Conservation (phyloP, 106 monocot species). For the Narthecium ossifragum region DNA sequence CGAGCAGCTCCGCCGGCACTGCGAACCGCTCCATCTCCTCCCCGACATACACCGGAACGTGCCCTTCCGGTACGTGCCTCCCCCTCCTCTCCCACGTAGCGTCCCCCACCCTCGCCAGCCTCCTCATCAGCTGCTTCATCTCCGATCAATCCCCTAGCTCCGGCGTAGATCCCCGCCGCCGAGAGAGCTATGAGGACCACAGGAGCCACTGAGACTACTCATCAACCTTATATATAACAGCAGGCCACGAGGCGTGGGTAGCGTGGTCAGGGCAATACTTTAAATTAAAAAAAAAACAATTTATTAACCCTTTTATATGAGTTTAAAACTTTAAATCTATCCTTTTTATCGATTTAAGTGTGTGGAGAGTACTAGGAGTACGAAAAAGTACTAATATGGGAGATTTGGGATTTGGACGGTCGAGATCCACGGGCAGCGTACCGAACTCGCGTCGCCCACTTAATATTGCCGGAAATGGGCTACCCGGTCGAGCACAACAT, state of each 20-base stretch:
- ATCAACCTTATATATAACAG: not conserved
- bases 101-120: slow-evolving; percentile 38
- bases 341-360: too few relatives aligned
- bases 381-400: too few relatives aligned
- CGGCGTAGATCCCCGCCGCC: not conserved
- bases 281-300: not conserved
- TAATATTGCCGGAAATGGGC: too few relatives aligned
- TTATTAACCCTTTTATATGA: too few relatives aligned
- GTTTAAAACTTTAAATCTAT: too few relatives aligned
- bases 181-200: too few relatives aligned
- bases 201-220: not conserved
- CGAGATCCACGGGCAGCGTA: too few relatives aligned
- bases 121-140: slow-evolving; percentile 48
- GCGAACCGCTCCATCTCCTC: slow-evolving; percentile 69
- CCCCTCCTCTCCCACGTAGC: not conserved
- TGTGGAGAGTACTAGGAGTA: too few relatives aligned
- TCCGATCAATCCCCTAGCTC: not conserved
- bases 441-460: too few relatives aligned
- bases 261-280: too few relatives aligned
- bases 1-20: slow-evolving; percentile 40
- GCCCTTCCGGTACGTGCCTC: slow-evolving; percentile 33
- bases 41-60: slow-evolving; percentile 67
- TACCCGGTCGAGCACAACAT: not conserved
- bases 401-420: too few relatives aligned
- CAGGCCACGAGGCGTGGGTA: too few relatives aligned